These are phyloP conservation scores for Dothiorella sarmentorum DNA, from an alignment of 2,329 filamentous ascomycete species.

Conservation along the genomic window DNA sequence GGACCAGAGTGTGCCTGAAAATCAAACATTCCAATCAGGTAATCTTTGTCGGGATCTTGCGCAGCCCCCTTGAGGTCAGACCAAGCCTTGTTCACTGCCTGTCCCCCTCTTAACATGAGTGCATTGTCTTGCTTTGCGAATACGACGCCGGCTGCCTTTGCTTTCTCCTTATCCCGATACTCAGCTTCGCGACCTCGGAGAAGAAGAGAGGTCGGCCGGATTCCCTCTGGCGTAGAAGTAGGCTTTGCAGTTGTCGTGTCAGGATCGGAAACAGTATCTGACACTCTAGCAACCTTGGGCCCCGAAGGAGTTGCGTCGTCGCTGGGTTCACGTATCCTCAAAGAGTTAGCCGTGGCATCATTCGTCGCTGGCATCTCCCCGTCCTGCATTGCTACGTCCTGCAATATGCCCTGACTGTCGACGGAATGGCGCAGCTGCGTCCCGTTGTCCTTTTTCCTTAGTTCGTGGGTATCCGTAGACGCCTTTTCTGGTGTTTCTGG, in stretches of 20 bases:
- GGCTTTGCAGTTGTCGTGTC: constrained; percentile 16
- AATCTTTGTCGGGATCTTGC: constrained; percentile 52
- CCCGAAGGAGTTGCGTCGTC: constrained; percentile 22
- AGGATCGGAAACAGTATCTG: background rate
- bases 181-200: background rate
- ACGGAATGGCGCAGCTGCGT: background rate
- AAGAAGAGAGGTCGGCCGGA: background rate
- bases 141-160: constrained; percentile 69
- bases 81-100: constrained; percentile 32
- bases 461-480: background rate
- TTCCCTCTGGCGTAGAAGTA: background rate
- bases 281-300: constrained; percentile 21
- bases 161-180: constrained; percentile 48
- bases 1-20: constrained; percentile 56
- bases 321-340: constrained; percentile 28
- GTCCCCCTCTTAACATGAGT: constrained; percentile 17
- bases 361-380: constrained; percentile 53
- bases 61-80: constrained; percentile 45
- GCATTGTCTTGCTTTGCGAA: constrained; percentile 63
- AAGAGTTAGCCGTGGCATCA: constrained; percentile 37
- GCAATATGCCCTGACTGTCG: background rate
- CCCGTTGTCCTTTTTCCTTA: background rate
- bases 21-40: constrained; percentile 60
- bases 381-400: constrained; percentile 2
- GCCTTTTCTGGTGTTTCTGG: background rate